phyloP scores from a whole-genome alignment of 345 rosid genomes.

The Bruguiera sexangula region DNA sequence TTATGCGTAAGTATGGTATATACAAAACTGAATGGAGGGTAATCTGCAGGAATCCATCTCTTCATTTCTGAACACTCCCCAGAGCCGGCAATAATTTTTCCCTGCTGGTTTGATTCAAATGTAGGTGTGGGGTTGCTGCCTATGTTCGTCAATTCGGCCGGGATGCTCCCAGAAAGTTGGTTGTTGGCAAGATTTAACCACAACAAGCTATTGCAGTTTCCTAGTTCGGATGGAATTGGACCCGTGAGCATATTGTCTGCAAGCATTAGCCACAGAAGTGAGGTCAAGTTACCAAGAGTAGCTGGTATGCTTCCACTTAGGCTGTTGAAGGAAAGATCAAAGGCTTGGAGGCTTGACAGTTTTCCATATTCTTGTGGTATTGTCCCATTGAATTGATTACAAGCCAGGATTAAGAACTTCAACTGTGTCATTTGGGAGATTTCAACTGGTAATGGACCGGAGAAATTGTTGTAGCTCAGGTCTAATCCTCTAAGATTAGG shows the following conservation, averaged over 20 bases:
- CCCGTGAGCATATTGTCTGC: slow-evolving; percentile 70
- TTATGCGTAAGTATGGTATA: slow-evolving; percentile 61
- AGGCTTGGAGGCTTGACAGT: slow-evolving; percentile 54
- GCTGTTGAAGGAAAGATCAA: slow-evolving; percentile 78
- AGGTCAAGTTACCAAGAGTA: slow-evolving; percentile 62
- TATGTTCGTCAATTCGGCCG: slow-evolving; percentile 52
- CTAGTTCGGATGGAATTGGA: slow-evolving; percentile 63
- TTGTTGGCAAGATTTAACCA: slow-evolving; percentile 91
- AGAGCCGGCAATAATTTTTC: slow-evolving; percentile 44
- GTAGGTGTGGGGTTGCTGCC: slow-evolving; percentile 57
- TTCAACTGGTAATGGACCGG: slow-evolving; percentile 60
- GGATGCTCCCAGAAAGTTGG: slow-evolving; percentile 57
- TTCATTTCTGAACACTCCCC: slow-evolving; percentile 76
- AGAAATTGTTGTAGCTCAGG: slow-evolving; percentile 72
- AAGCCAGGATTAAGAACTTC: slow-evolving; percentile 61
- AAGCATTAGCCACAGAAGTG: slow-evolving; percentile 88
- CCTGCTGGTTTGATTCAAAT: slow-evolving; percentile 45
- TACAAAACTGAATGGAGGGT: slow-evolving; percentile 79
- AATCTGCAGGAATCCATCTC: slow-evolving; percentile 96
- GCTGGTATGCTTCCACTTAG: slow-evolving; percentile 66
- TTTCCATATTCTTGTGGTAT: slow-evolving; percentile 75
- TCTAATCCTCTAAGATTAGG: slow-evolving; percentile 55
- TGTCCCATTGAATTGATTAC: slow-evolving; percentile 54
- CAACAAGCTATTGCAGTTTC: slow-evolving; percentile 75
- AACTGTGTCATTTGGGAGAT: slow-evolving; percentile 48